Evolutionary conservation across 345 rosid species (phyloP), one percentile per base, ranked within the genome.

Genomic region (Reutealis trisperma): DNA sequence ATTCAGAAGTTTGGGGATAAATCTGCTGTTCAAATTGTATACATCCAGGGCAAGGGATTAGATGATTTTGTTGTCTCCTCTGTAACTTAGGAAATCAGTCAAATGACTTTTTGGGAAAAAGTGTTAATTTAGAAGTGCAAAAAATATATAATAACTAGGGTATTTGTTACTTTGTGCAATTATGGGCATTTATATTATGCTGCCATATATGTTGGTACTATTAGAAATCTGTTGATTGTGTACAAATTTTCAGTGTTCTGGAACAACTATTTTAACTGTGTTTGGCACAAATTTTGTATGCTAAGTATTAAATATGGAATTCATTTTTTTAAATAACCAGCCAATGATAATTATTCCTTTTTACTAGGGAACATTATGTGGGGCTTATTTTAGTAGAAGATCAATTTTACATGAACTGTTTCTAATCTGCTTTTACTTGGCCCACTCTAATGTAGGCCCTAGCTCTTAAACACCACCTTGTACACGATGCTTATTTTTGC

Each of bases 51-150:
- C 45, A 54, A 44, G 67, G 66, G 63, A 47, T 67, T 77, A 67
- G 76, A 60, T 59, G 73, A 66, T 65, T 66, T 58, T 80, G 58
- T 63, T 34, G 37, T 67, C 55, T 78, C 73, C 57, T 49, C 10
- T 78, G 75, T 75, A 73, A 63, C 68, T 18, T 67, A 69, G 78
- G 54, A 67, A 71, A 63, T 57, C 22, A 30, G 25, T 12, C 11
- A 55, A 44, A 15, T 32, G 49, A 61, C 55, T 21, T 8, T 12
- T 11, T 15, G 30, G 49, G 16, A 4, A 24, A 66, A 25, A 42
- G 18, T 42, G 70, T 11, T n/a, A 66, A 3, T n/a, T 42, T 37
- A 34, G 47, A 21, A 64, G 22, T 37, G 42, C 6, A 42, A 41
- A 44, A 42, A 66, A 12, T 10, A 21, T 41, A 14, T 4, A 5